Base-by-base conservation (phyloP, 352 stramenopile genomes). In the Blastocystis sp. region DNA sequence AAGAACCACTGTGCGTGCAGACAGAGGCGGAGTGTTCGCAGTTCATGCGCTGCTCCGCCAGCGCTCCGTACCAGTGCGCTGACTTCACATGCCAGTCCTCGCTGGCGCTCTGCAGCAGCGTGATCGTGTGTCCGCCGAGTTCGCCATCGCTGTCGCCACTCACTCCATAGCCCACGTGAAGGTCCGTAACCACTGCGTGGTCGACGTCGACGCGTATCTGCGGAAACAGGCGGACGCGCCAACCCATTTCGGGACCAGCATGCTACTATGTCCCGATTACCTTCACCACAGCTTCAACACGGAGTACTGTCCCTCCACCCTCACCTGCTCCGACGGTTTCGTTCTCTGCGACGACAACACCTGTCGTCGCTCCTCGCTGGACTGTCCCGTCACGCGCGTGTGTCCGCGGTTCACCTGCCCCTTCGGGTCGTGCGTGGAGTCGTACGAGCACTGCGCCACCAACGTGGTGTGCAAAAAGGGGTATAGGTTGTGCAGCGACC, bases 291-390 rank as follows among this genome's bases (percentile, higher is more conserved):
- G 31, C 13, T 51, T 39, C 16, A 85, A 85, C 51, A 50, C 55
- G 33, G 24, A 69, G 6, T 37, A 85, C 37, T 85, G 74, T 50
- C 74, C 74, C 55, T 39, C 41, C 26, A 45, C 39, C 13, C 35
- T 85, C 31, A 55, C 74, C 21, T 85, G 74, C 37, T 67, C 41
- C 66, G 26, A 29, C 16, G 60, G 60, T 10, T 85, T 60, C 45
- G 51, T 85, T 10, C 29, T 85, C 16, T 85, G 74, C 45, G 74
- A 85, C 26, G 74, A 85, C 37, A 85, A 85, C 51, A 85, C 74
- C 26, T 85, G 74, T 31, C n/a, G 74, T 13, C 29, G n/a, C 3
- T 59, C 26, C 61, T 67, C 16, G 2, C 31, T 12, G 24, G 41
- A 35, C 50, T 85, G 74, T 55, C 74, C 74, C 29, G 41, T 85